Conservation (phyloP, 805 yeast genomes). For the Candida montana region DNA sequence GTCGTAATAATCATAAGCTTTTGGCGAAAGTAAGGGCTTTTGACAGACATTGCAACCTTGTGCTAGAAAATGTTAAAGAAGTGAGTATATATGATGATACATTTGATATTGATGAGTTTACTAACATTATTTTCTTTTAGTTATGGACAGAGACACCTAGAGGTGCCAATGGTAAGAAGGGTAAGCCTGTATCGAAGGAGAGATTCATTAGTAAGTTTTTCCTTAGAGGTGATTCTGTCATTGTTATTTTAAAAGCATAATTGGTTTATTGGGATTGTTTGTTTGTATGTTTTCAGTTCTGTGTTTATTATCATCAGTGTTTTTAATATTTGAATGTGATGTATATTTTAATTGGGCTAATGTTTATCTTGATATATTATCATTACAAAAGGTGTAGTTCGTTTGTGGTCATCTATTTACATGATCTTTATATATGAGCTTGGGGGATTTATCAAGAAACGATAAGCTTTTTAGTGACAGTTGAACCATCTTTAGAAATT, state of each 20-base stretch:
- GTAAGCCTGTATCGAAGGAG: conserved; percentile 60
- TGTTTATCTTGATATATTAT: background rate
- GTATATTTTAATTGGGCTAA: background rate
- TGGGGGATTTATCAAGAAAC: conserved; percentile 10
- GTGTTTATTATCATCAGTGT: background rate
- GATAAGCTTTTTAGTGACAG: conserved; percentile 15
- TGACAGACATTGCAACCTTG: conserved; percentile 93
- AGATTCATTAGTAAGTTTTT: conserved; percentile 87
- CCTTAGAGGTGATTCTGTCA: conserved; percentile 92
- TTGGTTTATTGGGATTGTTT: background rate
- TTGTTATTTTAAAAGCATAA: conserved; percentile 59
- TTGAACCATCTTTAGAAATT: conserved; percentile 13
- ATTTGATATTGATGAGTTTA: background rate
- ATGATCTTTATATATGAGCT: background rate
- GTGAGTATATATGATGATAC: background rate
- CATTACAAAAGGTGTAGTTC: background rate
- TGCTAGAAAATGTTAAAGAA: conserved; percentile 88
- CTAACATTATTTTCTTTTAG: conserved; percentile 5
- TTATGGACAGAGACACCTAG: conserved; percentile 63
- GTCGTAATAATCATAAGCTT: conserved; percentile 89
- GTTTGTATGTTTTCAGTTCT: background rate
- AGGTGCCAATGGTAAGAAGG: conserved; percentile 63
- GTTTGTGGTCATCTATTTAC: conserved; percentile 1
- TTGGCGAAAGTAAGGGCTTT: conserved; percentile 89
- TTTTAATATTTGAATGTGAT: background rate